Base-by-base conservation (phyloP, 2,329 filamentous ascomycete species). In the Sporothrix luriei region DNA sequence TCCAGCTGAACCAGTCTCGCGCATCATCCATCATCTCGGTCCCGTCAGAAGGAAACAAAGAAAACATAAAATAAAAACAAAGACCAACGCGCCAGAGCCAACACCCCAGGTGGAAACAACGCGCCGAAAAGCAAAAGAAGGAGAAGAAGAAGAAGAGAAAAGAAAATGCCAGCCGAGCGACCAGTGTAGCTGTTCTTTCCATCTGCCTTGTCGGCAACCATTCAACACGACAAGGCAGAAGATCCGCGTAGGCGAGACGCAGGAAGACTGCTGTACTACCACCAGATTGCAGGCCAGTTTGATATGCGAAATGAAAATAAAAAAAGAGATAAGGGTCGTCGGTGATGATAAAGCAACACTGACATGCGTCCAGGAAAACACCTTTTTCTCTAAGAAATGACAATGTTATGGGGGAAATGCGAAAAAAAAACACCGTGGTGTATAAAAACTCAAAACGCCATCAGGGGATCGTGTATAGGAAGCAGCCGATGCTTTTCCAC, bases 371-470 rank as follows among this genome's bases (percentile, higher is more conserved):
- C 40, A 66, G 21, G 1, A 19, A 24, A 49, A 26, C 19, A 66
- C 26, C 48, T 66, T 52, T 40, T 51, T 26, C 29, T 66, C 46
- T 51, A 66, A 24, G 24, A 49, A 51, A 51, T 9, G 43, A 66
- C 16, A 29, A 6, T 19, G 49, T 33, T n/a, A 16, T 4, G 40
- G 40, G 40, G 10, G 51, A 49, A 48, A 62, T 4, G 40, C 5
- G 10, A 57, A 59, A 19, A 59, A 19, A 57, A 48, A 16, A 67
- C 14, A 46, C 38, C 65, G 10, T 66, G n/a, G 29, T 38, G 21
- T 46, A 62, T 62, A 62, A 38, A 62, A 26, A 46, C 49, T 26
- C 49, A 16, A 14, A 52, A 66, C 61, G 61, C 61, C 61, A 33
- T 11, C 14, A 10, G 43, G 59, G 61, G 61, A 43, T 57, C 26